These are phyloP conservation scores for Agaricus sinodeliciosus DNA, from an alignment of 768 basidiomycete genomes.

Conservation along the genomic window DNA sequence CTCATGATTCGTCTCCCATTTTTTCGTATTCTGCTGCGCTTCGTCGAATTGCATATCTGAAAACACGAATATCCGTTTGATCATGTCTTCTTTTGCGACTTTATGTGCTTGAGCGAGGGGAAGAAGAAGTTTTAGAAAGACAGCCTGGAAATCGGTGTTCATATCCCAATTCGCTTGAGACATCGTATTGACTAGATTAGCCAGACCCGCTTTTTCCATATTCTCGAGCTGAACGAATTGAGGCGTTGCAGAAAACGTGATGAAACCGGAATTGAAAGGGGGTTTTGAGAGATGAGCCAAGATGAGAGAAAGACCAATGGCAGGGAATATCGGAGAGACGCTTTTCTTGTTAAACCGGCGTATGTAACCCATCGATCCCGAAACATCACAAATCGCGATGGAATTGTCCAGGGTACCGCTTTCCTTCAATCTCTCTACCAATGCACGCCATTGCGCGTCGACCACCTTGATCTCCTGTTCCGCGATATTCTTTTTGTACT, in stretches of 20 bases:
- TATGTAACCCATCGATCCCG: slow-evolving; percentile 59
- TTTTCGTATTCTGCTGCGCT: neutral
- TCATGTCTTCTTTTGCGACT: slow-evolving; percentile 63
- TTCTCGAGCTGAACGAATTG: slow-evolving; percentile 41
- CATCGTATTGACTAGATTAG: slow-evolving; percentile 33
- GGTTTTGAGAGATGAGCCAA: slow-evolving; percentile 55
- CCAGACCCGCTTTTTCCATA: slow-evolving; percentile 27
- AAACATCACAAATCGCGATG: slow-evolving; percentile 69
- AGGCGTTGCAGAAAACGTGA: slow-evolving; percentile 57
- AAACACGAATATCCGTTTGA: slow-evolving; percentile 71
- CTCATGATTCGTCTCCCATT: slow-evolving; percentile 62
- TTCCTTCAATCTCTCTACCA: slow-evolving; percentile 47
- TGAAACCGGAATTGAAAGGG: slow-evolving; percentile 60
- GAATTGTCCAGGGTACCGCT: slow-evolving; percentile 52
- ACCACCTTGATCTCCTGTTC: slow-evolving; percentile 36
- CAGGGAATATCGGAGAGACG: slow-evolving; percentile 47
- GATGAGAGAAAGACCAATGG: slow-evolving; percentile 60
- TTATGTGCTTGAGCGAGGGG: slow-evolving; percentile 51
- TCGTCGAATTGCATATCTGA: slow-evolving; percentile 74
- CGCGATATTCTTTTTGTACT: slow-evolving; percentile 23
- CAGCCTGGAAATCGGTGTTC: slow-evolving; percentile 58
- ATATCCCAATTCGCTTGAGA: slow-evolving; percentile 33
- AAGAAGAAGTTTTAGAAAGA: slow-evolving; percentile 58
- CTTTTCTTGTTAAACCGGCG: neutral
- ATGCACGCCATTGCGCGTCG: slow-evolving; percentile 62